A percentile compares a stretch with the other conserved stretches of the same genome.
These are phyloP conservation scores for Aureobasidium namibiae DNA, from an alignment of 2,329 filamentous ascomycete species.

Conservation along the genomic window DNA sequence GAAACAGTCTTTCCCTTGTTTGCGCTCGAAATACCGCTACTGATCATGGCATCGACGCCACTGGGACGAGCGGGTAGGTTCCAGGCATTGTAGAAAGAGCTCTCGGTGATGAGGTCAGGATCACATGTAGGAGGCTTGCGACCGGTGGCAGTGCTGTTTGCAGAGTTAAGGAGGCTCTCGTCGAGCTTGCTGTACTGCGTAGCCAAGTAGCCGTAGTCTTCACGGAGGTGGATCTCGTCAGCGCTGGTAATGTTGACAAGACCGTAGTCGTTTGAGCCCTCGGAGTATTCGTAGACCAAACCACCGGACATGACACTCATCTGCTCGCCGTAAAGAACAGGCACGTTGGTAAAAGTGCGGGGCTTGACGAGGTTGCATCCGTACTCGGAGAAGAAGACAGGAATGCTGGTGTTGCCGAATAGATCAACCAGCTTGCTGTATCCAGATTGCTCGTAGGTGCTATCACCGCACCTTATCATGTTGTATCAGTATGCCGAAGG, in stretches of 20 bases:
- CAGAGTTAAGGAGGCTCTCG: slow-evolving; percentile 53
- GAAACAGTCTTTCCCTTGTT: slow-evolving; percentile 46
- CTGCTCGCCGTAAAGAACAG: slow-evolving; percentile 56
- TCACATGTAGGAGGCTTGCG: slow-evolving; percentile 54
- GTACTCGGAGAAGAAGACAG: slow-evolving; percentile 69
- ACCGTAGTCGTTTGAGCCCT: slow-evolving; percentile 53
- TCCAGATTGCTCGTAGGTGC: slow-evolving; percentile 50
- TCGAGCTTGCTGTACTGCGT: slow-evolving; percentile 64
- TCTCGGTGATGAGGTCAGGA: slow-evolving; percentile 53
- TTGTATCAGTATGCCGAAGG: no score
- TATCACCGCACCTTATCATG: slow-evolving; percentile 58
- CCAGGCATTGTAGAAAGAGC: slow-evolving; percentile 66
- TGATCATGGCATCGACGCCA: slow-evolving; percentile 60
- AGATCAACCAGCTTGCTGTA: slow-evolving; percentile 54
- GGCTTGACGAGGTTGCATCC: slow-evolving; percentile 10
- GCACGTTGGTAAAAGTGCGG: slow-evolving; percentile 43
- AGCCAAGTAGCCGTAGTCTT: slow-evolving; percentile 57
- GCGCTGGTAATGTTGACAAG: slow-evolving; percentile 34
- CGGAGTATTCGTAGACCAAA: slow-evolving; percentile 67
- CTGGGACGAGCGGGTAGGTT: slow-evolving; percentile 59
- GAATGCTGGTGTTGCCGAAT: slow-evolving; percentile 55
- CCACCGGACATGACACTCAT: slow-evolving; percentile 66
- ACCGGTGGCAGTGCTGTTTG: slow-evolving; percentile 45
- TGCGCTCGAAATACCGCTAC: slow-evolving; percentile 59
- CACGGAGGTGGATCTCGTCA: slow-evolving; percentile 28